Conservation (phyloP, 2,329 filamentous ascomycete genomes). For the Zymoseptoria ardabiliae region DNA sequence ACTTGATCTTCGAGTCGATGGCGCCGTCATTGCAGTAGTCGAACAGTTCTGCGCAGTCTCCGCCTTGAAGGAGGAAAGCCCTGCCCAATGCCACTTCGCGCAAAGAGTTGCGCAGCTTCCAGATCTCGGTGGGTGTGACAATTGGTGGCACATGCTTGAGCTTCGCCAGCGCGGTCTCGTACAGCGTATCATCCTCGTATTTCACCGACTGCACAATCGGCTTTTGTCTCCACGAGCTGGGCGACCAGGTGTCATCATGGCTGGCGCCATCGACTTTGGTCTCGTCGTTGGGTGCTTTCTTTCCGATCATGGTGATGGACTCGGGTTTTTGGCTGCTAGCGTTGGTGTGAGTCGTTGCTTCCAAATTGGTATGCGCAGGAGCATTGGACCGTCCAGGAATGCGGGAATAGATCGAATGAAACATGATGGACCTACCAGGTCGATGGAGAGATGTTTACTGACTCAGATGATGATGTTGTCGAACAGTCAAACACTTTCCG, state of each 20-base stretch:
- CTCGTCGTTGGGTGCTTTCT: neutral
- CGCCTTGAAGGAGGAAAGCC: conserved; percentile 89
- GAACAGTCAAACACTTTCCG: neutral
- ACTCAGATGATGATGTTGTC: neutral
- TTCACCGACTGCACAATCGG: conserved; percentile 70
- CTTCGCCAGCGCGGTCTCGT: conserved; percentile 55
- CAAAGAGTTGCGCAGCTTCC: conserved; percentile 67
- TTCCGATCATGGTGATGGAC: neutral
- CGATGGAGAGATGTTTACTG: neutral
- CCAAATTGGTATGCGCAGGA: neutral
- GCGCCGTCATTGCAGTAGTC: conserved; percentile 86
- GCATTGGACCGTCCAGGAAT: neutral
- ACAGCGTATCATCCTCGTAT: conserved; percentile 56
- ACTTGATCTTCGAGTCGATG: conserved; percentile 94
- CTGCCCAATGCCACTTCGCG: conserved; percentile 83
- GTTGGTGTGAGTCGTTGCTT: neutral
- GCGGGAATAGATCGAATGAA: neutral
- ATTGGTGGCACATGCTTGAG: conserved; percentile 66
- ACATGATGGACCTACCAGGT: neutral
- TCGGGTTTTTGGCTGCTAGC: neutral
- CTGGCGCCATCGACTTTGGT: neutral
- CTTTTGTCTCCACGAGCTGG: conserved; percentile 66
- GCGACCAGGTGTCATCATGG: conserved; percentile 44
- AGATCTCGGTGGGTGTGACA: conserved; percentile 73
- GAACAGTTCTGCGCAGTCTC: conserved; percentile 95